Percentiles rank a stretch among this genome's conserved stretches.
Conservation (phyloP, 169 alveolate genomes). For the Gregarina niphandrodes region DNA sequence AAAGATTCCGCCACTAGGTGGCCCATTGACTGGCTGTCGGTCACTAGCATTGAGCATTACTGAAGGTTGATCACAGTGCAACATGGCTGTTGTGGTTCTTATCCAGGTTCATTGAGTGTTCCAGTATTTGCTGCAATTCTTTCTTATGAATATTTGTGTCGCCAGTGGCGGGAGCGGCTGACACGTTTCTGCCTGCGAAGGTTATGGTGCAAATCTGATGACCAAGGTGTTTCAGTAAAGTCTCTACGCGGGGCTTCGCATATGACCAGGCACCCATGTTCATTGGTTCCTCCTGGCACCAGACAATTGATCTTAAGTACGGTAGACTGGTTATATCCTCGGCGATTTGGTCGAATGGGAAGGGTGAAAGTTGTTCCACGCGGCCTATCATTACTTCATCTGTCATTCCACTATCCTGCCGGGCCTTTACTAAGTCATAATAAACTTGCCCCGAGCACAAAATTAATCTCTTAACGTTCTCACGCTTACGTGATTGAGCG, state of each 20-base stretch:
- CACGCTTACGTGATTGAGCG: too few relatives aligned
- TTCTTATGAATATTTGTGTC: slow-evolving; percentile 12
- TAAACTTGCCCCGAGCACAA: slow-evolving; percentile 69
- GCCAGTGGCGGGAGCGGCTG: slow-evolving; percentile 28
- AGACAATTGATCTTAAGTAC: slow-evolving; percentile 35
- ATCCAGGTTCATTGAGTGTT: slow-evolving; percentile 21
- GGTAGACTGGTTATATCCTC: slow-evolving; percentile 30
- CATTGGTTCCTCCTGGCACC: slow-evolving; percentile 73
- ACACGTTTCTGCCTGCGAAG: slow-evolving; percentile 28
- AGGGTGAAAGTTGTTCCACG: slow-evolving; percentile 63
- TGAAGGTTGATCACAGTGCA: too few relatives aligned
- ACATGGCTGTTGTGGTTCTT: too few relatives aligned
- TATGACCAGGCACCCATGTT: slow-evolving; percentile 49
- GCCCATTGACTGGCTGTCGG: too few relatives aligned
- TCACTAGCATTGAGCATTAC: too few relatives aligned
- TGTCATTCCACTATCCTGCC: slow-evolving; percentile 25
- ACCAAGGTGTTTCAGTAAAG: slow-evolving; percentile 18
- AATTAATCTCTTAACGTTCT: slow-evolving; percentile 40
- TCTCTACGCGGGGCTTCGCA: slow-evolving; percentile 23
- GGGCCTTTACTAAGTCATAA: slow-evolving; percentile 40
- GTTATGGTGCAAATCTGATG: slow-evolving; percentile 12
- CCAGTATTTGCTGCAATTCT: slow-evolving; percentile 23
- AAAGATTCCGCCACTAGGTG: too few relatives aligned
- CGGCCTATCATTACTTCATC: slow-evolving; percentile 42
- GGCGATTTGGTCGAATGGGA: slow-evolving; percentile 43